A percentile compares a stretch with the other conserved stretches of the same genome.
Conservation (phyloP, 2,329 filamentous ascomycete species). For the Scedosporium aurantiacum region DNA sequence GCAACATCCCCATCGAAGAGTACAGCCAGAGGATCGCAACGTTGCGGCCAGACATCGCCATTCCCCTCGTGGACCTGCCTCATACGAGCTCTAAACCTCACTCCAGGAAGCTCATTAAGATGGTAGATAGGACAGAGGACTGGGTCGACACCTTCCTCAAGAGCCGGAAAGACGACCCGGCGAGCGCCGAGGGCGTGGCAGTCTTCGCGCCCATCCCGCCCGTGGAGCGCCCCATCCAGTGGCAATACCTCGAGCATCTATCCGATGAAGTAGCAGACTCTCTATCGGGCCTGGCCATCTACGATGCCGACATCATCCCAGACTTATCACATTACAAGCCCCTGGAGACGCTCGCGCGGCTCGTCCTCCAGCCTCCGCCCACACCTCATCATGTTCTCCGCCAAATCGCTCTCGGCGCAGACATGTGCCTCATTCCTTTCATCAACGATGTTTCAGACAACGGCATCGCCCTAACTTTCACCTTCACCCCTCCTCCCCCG, state of each 20-base stretch:
- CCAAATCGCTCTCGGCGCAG: slow-evolving; percentile 66
- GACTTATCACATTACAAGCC: slow-evolving; percentile 46
- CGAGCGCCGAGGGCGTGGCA: slow-evolving; percentile 21
- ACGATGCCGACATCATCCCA: slow-evolving; percentile 58
- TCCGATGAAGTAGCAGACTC: slow-evolving; percentile 45
- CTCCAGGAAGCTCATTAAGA: slow-evolving; percentile 65
- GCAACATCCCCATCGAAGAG: slow-evolving; percentile 53
- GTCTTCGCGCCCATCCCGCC: slow-evolving; percentile 63
- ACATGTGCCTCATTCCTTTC: slow-evolving; percentile 70
- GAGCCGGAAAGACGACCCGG: not conserved
- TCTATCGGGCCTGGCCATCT: slow-evolving; percentile 65
- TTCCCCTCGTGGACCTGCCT: slow-evolving; percentile 65
- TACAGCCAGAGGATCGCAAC: slow-evolving; percentile 55
- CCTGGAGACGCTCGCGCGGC: slow-evolving; percentile 54
- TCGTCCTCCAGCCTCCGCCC: slow-evolving; percentile 59
- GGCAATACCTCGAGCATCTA: slow-evolving; percentile 66
- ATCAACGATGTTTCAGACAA: slow-evolving; percentile 65
- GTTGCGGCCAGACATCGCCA: slow-evolving; percentile 69
- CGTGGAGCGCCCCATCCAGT: slow-evolving; percentile 63
- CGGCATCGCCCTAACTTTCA: slow-evolving; percentile 73
- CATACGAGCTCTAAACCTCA: slow-evolving; percentile 40
- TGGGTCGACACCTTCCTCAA: slow-evolving; percentile 63
- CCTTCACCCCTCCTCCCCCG: slow-evolving; percentile 48
- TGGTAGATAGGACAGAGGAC: slow-evolving; percentile 73
- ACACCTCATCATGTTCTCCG: slow-evolving; percentile 69